Base-by-base conservation (phyloP, 345 rosid genomes). In the Melastoma malabathricum region DNA sequence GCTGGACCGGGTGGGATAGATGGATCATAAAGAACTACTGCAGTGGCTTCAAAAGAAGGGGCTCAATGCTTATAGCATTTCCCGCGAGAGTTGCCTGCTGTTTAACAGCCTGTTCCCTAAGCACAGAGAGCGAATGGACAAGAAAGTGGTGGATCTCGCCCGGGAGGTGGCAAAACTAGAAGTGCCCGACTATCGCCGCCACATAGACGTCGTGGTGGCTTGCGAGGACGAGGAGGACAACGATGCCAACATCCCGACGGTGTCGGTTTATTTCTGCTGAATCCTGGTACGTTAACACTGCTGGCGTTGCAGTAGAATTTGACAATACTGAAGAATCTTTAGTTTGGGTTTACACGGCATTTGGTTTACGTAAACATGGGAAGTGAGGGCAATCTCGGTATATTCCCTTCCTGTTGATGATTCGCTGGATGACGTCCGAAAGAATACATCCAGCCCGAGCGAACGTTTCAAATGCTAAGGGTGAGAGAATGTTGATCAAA, bases 1-100 rank as follows among this genome's bases (percentile, higher is more conserved):
- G 67, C 68, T 93, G 99, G 97, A 88, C 97, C 0, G 97, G 85
- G 27, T 92, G 98, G 98, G 97, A 92, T 74, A 58, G 97, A 57
- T 92, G 97, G 98, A 68, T 87, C 48, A 44, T 93, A 22, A 59
- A 48, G 59, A 87, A 57, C 76, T 92, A 55, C 71, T 92, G 51
- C 68, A 70, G 22, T 92, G 98, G 98, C 81, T 92, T 19, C 54
- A 75, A 74, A 75, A 76, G 10, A 84, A 73, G 70, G 97, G 89
- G 0, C 67, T 92, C 46, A 71, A 76, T 13, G 97, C 97, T 1
- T 92, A 92, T 57, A 92, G 98, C 74, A 87, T 92, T 50, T 92
- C 97, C 0, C 79, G 78, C 8, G 98, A 97, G 20, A 87, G 95
- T 66, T 81, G 79, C 55, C 66, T 93, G 66, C 82, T 93, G 31